These are phyloP conservation scores for Paecilomyces sp. DNA, from an alignment of 2,329 filamentous ascomycete genomes.

Conservation along the genomic window DNA sequence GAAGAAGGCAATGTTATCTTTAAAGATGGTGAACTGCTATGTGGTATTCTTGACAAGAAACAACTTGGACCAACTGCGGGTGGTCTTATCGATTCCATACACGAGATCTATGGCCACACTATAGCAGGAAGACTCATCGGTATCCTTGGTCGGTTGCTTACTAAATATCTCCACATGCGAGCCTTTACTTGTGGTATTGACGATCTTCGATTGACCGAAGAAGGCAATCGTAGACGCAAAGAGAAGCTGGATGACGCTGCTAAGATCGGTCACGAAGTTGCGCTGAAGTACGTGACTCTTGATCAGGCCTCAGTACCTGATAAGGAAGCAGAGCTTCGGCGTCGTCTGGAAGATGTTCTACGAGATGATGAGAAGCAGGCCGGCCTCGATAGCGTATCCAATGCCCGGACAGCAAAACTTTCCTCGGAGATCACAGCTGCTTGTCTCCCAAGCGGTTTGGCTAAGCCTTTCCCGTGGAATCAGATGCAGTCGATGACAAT, in stretches of 20 bases:
- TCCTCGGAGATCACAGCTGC: conserved; percentile 71
- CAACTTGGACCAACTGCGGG: conserved; percentile 84
- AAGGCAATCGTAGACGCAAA: conserved; percentile 66
- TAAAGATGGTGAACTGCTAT: conserved; percentile 78
- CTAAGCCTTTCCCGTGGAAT: conserved; percentile 90
- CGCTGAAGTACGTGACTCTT: conserved; percentile 81
- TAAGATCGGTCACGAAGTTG: conserved; percentile 67
- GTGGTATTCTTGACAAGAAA: conserved; percentile 89
- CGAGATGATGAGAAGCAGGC: conserved; percentile 87
- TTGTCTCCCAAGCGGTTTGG: conserved; percentile 74
- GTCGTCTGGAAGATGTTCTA: conserved; percentile 78
- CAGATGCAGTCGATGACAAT: conserved; percentile 99
- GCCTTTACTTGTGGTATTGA: conserved; percentile 98
- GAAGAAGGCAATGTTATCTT: conserved; percentile 81
- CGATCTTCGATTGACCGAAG: conserved; percentile 75
- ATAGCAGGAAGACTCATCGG: conserved; percentile 82
- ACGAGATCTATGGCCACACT: conserved; percentile 86
- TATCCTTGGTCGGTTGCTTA: conserved; percentile 81
- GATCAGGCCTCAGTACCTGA: conserved; percentile 55
- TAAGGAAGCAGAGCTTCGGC: conserved; percentile 63
- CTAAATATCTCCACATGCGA: conserved; percentile 82
- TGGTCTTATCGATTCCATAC: conserved; percentile 83
- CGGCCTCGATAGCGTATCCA: conserved; percentile 82
- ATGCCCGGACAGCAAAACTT: conserved; percentile 59
- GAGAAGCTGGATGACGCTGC: conserved; percentile 62